Conservation (phyloP, 257 asterid species). For the Solanum ossicruentum region DNA sequence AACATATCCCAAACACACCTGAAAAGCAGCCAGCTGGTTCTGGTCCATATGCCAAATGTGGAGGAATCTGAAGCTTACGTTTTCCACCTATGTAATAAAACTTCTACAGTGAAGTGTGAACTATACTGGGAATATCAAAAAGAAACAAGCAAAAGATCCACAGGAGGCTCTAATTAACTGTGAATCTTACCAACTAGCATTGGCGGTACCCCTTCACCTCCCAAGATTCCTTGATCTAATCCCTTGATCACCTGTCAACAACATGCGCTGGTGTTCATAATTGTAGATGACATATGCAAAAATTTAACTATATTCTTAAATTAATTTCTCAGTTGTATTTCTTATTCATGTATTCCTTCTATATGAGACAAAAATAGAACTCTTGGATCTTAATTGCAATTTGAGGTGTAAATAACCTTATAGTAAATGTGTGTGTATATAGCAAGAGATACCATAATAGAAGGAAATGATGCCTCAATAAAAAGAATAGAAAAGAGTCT, state of each 20-base stretch:
- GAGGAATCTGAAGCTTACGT: conserved; percentile 80
- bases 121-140: neutral
- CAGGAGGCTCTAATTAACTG: neutral
- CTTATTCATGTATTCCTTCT: neutral
- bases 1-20: conserved; percentile 19
- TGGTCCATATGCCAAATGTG: conserved; percentile 75
- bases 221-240: conserved; percentile 82
- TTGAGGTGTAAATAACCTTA: neutral
- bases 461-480: neutral
- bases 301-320: neutral
- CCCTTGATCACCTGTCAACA: conserved; percentile 62
- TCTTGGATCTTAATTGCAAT: neutral
- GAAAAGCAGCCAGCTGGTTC: conserved; percentile 94
- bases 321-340: neutral
- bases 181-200: conserved; percentile 70
- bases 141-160: neutral
- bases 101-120: neutral
- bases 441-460: neutral
- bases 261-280: neutral
- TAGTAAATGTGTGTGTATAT: neutral
- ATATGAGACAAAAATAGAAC: neutral
- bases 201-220: conserved; percentile 89
- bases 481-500: neutral
- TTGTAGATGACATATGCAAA: neutral
- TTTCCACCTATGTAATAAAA: conserved; percentile 49